Percentiles rank a stretch among this genome's conserved stretches.
phyloP scores from a whole-genome alignment of 1,139 yeast genomes.

The Yamadazyma taylorii region DNA sequence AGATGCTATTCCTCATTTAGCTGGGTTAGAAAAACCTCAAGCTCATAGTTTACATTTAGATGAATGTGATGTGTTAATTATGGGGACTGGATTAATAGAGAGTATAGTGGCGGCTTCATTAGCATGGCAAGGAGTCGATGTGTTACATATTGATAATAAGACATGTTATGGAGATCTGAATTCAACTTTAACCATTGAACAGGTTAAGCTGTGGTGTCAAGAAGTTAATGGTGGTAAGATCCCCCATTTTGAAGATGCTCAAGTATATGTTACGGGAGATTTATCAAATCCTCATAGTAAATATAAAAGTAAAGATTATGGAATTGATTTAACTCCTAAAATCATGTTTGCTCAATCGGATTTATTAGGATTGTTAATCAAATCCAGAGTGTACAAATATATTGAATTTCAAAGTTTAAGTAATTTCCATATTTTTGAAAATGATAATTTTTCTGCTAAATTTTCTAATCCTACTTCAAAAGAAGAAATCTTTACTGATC shows the following conservation, averaged over 20 bases:
- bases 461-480: conserved; percentile 67
- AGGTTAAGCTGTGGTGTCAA: conserved; percentile 76
- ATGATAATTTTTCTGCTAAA: conserved; percentile 79
- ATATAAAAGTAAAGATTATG: conserved; percentile 70
- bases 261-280: conserved; percentile 67
- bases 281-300: conserved; percentile 29
- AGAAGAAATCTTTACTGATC: conserved; percentile 92
- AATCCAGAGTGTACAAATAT: conserved; percentile 85
- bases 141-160: conserved; percentile 82
- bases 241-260: conserved; percentile 57
- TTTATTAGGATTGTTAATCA: conserved; percentile 70
- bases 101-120: conserved; percentile 89
- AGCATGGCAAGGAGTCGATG: conserved; percentile 94
- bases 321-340: conserved; percentile 88
- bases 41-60: conserved; percentile 51
- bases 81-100: conserved; percentile 92
- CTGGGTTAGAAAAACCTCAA: conserved; percentile 72
- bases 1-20: conserved; percentile 73
- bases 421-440: conserved; percentile 87
- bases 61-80: conserved; percentile 80
- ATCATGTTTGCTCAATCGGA: conserved; percentile 87
- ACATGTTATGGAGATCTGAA: conserved; percentile 84
- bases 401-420: conserved; percentile 89
- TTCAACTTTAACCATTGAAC: conserved; percentile 85
- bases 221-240: conserved; percentile 57